These are phyloP conservation scores for Pyricularia sp. DNA, from an alignment of 2,329 filamentous ascomycete species.

Conservation along the genomic window DNA sequence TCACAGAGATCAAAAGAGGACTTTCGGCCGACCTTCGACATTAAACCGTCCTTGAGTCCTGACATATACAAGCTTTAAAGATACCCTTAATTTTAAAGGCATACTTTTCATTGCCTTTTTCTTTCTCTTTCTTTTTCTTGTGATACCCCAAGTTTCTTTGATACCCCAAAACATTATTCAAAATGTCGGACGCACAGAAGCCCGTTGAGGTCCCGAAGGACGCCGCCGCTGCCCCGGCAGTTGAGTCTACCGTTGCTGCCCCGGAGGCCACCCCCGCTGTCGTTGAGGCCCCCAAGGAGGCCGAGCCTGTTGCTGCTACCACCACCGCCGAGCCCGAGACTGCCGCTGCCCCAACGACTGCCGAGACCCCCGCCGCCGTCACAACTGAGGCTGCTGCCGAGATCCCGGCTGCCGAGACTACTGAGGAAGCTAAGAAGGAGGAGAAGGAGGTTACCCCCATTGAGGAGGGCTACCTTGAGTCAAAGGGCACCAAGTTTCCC, in stretches of 20 bases:
- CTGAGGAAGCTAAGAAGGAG: slow-evolving; percentile 30
- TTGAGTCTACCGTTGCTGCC: slow-evolving; percentile 22
- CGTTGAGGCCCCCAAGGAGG: slow-evolving; percentile 58
- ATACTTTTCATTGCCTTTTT: slow-evolving; percentile 30
- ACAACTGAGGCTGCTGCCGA: slow-evolving; percentile 25
- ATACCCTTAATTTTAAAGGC: slow-evolving; percentile 12
- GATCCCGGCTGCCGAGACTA: slow-evolving; percentile 19
- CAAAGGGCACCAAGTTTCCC: slow-evolving; percentile 80
- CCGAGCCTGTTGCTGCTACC: slow-evolving; percentile 47
- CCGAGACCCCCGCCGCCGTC: slow-evolving; percentile 24
- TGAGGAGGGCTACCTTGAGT: slow-evolving; percentile 75
- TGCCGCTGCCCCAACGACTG: slow-evolving; percentile 7
- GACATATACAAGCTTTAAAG: background rate
- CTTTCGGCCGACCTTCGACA: background rate
- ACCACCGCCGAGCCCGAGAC: slow-evolving; percentile 18
- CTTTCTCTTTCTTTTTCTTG: slow-evolving; percentile 21
- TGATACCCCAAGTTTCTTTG: slow-evolving; percentile 18
- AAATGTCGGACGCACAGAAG: slow-evolving; percentile 69
- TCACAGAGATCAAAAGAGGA: slow-evolving; percentile 1
- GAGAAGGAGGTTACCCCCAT: slow-evolving; percentile 37
- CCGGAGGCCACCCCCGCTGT: slow-evolving; percentile 30
- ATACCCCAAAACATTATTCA: slow-evolving; percentile 25
- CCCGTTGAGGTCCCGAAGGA: slow-evolving; percentile 51
- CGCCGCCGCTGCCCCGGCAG: slow-evolving; percentile 28
- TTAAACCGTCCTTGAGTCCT: background rate